Conservation (phyloP, 768 basidiomycete genomes). For the Pleurotus salmoneostramineus region DNA sequence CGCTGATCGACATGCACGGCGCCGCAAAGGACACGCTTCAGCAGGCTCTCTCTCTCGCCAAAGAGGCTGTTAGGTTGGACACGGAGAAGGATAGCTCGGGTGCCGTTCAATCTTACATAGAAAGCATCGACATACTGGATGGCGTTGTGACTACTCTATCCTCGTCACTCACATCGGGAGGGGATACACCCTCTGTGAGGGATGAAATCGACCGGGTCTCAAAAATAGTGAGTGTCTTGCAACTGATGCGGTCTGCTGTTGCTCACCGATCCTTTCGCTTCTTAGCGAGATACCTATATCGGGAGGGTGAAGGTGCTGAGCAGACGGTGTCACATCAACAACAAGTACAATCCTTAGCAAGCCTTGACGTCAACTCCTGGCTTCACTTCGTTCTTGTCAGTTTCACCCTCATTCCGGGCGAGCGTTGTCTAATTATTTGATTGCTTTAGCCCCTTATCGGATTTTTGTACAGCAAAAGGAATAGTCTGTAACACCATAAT, state of each 20-base stretch:
- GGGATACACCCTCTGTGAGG: background rate
- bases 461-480: too few species aligned
- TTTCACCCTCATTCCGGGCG: too few species aligned
- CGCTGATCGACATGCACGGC: background rate
- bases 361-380: background rate
- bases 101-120: slow-evolving; percentile 5
- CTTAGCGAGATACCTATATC: slow-evolving; percentile 4
- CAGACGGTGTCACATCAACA: background rate
- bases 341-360: slow-evolving; percentile 2
- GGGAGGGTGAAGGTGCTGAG: slow-evolving; percentile 1
- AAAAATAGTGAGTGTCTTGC: background rate
- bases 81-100: background rate
- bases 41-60: background rate
- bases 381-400: background rate
- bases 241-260: too few species aligned
- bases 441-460: too few species aligned
- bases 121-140: slow-evolving; percentile 3
- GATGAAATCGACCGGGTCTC: background rate
- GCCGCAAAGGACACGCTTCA: slow-evolving; percentile 1
- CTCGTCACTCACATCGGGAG: background rate
- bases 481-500: too few species aligned
- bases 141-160: background rate
- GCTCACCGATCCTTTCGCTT: too few species aligned
- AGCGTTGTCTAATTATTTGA: too few species aligned
- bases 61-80: slow-evolving; percentile 4